phyloP scores from a whole-genome alignment of 2,329 filamentous ascomycete genomes.

The Pseudogymnoascus sp. region DNA sequence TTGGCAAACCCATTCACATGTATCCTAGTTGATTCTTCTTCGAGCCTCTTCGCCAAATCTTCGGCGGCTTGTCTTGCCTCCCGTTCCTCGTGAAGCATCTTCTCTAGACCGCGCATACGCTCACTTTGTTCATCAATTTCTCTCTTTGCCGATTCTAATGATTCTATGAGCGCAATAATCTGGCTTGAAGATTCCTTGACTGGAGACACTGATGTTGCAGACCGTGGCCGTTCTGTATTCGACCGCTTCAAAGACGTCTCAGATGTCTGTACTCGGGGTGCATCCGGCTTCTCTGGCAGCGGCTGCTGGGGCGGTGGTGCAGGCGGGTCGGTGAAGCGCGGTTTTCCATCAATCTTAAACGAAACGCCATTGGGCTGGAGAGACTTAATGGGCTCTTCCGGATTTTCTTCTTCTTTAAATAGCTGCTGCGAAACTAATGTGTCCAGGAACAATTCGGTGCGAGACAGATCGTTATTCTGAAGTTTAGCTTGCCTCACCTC shows the following conservation, averaged over 20 bases:
- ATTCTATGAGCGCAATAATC: constrained; percentile 76
- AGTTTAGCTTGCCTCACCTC: constrained; percentile 87
- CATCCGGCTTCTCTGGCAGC: constrained; percentile 85
- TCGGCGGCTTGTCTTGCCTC: constrained; percentile 78
- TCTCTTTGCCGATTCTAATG: constrained; percentile 72
- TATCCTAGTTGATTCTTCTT: constrained; percentile 45
- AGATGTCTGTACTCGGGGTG: constrained; percentile 38
- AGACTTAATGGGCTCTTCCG: constrained; percentile 40
- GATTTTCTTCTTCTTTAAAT: constrained; percentile 49
- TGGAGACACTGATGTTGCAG: constrained; percentile 39
- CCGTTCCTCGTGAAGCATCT: constrained; percentile 68
- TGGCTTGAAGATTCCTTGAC: constrained; percentile 56
- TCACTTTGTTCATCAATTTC: constrained; percentile 78
- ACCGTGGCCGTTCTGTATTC: constrained; percentile 67
- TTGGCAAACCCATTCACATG: constrained; percentile 34
- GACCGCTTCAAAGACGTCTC: constrained; percentile 63
- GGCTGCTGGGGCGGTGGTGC: constrained; percentile 90
- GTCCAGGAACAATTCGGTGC: constrained; percentile 74
- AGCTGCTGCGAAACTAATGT: constrained; percentile 67
- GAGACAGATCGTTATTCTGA: constrained; percentile 75
- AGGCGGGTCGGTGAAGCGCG: constrained; percentile 84
- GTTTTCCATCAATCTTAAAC: constrained; percentile 64
- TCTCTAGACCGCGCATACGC: constrained; percentile 74
- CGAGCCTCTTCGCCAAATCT: constrained; percentile 64
- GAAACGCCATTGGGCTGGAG: constrained; percentile 38